phyloP scores from a whole-genome alignment of 2,329 filamentous ascomycete genomes.

The Trichoderma sp. region DNA sequence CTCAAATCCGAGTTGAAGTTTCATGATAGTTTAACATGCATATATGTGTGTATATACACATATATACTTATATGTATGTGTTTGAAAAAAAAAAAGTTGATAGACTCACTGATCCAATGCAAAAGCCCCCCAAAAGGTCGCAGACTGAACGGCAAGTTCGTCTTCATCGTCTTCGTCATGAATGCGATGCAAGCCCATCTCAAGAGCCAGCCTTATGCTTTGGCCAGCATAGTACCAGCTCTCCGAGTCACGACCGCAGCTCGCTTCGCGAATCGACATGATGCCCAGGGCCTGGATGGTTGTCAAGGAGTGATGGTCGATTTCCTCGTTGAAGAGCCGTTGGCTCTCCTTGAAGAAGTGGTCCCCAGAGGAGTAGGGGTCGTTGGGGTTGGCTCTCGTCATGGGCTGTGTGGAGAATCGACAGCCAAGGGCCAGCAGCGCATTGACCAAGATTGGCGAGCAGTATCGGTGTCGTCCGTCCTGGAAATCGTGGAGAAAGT shows the following conservation, averaged over 20 bases:
- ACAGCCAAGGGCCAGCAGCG: slow-evolving; percentile 67
- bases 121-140: slow-evolving; percentile 66
- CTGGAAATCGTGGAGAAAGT: slow-evolving; percentile 69
- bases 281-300: slow-evolving; percentile 76
- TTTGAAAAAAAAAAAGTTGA: background rate
- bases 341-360: slow-evolving; percentile 74
- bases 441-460: slow-evolving; percentile 68
- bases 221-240: slow-evolving; percentile 75
- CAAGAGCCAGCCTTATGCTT: slow-evolving; percentile 71
- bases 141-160: slow-evolving; percentile 60
- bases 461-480: slow-evolving; percentile 66
- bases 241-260: slow-evolving; percentile 71
- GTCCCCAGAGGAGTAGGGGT: slow-evolving; percentile 69
- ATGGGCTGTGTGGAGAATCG: slow-evolving; percentile 68
- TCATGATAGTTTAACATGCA: too few relatives aligned
- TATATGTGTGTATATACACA: too few relatives aligned
- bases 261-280: slow-evolving; percentile 76
- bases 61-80: too few relatives aligned
- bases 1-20: too few relatives aligned
- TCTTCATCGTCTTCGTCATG: slow-evolving; percentile 55
- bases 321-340: slow-evolving; percentile 61
- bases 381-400: slow-evolving; percentile 64
- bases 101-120: slow-evolving; percentile 63
- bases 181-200: slow-evolving; percentile 68
- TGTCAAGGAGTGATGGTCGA: slow-evolving; percentile 65